Evolutionary conservation across 1,284 basidiomycete species (phyloP).

Genomic region (Cutaneotrichosporon sp.): DNA sequence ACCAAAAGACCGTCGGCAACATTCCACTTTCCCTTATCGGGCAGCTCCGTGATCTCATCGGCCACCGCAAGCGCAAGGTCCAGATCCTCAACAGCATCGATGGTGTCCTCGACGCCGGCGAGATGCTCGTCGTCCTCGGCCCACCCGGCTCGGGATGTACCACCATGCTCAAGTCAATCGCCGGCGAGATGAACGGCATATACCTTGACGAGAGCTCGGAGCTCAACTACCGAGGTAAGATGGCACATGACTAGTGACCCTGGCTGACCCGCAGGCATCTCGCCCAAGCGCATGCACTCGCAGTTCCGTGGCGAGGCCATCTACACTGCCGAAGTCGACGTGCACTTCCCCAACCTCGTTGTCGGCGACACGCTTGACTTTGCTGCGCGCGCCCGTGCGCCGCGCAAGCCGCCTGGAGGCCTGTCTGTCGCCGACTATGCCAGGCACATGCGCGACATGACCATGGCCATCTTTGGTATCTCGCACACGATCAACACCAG

Average conservation of each 20-base stretch:
- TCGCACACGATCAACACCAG: slow-evolving; percentile 51
- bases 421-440: slow-evolving; percentile 46
- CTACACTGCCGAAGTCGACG: slow-evolving; percentile 51
- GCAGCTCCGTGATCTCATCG: slow-evolving; percentile 39
- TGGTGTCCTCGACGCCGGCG: slow-evolving; percentile 50
- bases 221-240: slow-evolving; percentile 46
- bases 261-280: slow-evolving; percentile 31
- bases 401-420: slow-evolving; percentile 48
- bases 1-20: slow-evolving; percentile 53
- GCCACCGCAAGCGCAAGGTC: slow-evolving; percentile 47
- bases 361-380: slow-evolving; percentile 50
- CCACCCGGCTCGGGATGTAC: slow-evolving; percentile 62
- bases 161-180: slow-evolving; percentile 54
- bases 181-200: slow-evolving; percentile 54
- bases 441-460: slow-evolving; percentile 48
- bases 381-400: slow-evolving; percentile 39
- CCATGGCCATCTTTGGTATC: slow-evolving; percentile 54
- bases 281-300: slow-evolving; percentile 43
- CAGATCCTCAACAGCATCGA: slow-evolving; percentile 52
- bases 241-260: neutral
- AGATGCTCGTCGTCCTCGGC: slow-evolving; percentile 56
- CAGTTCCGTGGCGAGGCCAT: slow-evolving; percentile 50
- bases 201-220: slow-evolving; percentile 46
- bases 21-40: slow-evolving; percentile 43
- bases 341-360: slow-evolving; percentile 54